A percentile compares a stretch with the other conserved stretches of the same genome.
Evolutionary conservation across 1,139 yeast species (phyloP).

Genomic region (Taphrina populina): DNA sequence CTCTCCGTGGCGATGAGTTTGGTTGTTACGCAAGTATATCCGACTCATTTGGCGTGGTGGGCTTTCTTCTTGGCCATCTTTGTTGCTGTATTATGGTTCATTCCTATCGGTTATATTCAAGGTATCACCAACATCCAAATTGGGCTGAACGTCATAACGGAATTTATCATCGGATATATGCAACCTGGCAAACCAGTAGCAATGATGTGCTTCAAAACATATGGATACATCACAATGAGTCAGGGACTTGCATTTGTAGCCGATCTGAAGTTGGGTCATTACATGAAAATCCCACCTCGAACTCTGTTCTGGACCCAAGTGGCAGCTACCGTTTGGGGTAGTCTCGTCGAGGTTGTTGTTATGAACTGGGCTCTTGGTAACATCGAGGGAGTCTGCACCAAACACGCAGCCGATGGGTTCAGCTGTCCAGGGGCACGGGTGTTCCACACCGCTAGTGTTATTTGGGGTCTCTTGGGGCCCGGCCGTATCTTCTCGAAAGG

Average conservation of each 20-base stretch:
- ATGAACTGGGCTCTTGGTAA: constrained; percentile 55
- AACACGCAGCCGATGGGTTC: constrained; percentile 47
- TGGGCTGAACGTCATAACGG: constrained; percentile 61
- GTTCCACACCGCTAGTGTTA: constrained; percentile 48
- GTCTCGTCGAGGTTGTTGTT: constrained; percentile 55
- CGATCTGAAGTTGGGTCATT: constrained; percentile 65
- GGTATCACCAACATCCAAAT: constrained; percentile 47
- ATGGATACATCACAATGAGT: constrained; percentile 58
- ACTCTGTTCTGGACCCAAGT: constrained; percentile 58
- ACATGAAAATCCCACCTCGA: constrained; percentile 62
- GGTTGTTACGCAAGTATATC: constrained; percentile 52
- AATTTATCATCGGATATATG: constrained; percentile 62
- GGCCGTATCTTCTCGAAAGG: constrained; percentile 48
- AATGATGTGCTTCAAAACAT: constrained; percentile 60
- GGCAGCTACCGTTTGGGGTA: constrained; percentile 42
- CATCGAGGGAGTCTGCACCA: constrained; percentile 44
- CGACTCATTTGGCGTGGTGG: constrained; percentile 44
- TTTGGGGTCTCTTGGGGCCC: constrained; percentile 60
- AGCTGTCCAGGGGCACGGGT: constrained; percentile 45
- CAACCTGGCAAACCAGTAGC: constrained; percentile 64
- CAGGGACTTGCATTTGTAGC: constrained; percentile 59
- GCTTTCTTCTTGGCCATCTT: constrained; percentile 51
- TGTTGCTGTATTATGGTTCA: constrained; percentile 41
- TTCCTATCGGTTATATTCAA: constrained; percentile 38
- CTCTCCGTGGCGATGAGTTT: constrained; percentile 55